Conservation (phyloP, 2,329 filamentous ascomycete species). For the Coleophoma crateriformis region DNA sequence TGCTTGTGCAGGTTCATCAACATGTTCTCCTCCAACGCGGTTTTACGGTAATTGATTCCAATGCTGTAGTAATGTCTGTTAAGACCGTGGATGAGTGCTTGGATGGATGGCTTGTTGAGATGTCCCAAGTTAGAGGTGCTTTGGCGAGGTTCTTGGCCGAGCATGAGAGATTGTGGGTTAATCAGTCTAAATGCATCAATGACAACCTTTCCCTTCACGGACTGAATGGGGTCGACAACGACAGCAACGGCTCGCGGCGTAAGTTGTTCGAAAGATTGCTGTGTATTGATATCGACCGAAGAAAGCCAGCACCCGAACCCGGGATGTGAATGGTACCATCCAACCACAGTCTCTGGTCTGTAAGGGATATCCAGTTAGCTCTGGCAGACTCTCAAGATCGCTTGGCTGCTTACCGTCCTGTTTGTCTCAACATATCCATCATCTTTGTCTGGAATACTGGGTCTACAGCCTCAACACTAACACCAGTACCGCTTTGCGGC, state of each 20-base stretch:
- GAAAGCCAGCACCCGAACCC: constrained; percentile 99
- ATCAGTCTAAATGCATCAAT: constrained; percentile 99
- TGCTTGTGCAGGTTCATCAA: constrained; percentile 99
- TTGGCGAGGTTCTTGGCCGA: constrained; percentile 95
- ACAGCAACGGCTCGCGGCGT: constrained; percentile 95
- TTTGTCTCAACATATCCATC: constrained; percentile 99
- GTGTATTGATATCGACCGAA: constrained; percentile 98
- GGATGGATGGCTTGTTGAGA: constrained; percentile 98
- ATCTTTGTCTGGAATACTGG: constrained; percentile 99
- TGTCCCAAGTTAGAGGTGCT: constrained; percentile 97
- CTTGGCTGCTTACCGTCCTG: constrained; percentile 63
- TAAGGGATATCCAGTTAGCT: constrained; percentile 7
- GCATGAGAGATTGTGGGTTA: constrained; percentile 95
- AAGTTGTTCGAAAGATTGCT: constrained; percentile 99
- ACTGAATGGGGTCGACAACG: constrained; percentile 97
- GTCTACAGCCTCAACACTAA: constrained; percentile 97
- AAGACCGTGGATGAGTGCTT: constrained; percentile 94
- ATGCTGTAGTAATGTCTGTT: constrained; percentile 99
- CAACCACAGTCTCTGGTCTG: constrained; percentile 93
- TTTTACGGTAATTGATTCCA: constrained; percentile 96
- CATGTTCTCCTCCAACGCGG: constrained; percentile 98
- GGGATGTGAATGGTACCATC: constrained; percentile 99
- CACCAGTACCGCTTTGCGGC: constrained; percentile 97
- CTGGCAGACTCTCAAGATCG: not conserved
- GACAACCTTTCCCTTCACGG: constrained; percentile 98